These are phyloP conservation scores for Auriscalpium orientale DNA, from an alignment of 768 basidiomycete genomes.

Conservation along the genomic window DNA sequence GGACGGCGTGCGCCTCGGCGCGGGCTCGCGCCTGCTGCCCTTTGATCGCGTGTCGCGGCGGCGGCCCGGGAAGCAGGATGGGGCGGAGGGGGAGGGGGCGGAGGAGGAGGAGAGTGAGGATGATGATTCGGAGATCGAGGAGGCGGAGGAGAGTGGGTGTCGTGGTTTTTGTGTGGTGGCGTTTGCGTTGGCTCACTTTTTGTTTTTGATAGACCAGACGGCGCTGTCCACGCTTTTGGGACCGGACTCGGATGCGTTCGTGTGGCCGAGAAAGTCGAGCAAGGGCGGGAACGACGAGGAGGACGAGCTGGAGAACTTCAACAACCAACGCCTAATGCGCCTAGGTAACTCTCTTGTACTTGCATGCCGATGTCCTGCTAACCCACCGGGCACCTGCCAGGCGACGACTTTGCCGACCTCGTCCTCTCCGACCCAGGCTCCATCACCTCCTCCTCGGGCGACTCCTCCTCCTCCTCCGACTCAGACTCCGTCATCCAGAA, in stretches of 20 bases:
- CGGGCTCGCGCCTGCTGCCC: constrained; percentile 52
- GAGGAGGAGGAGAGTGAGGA: constrained; percentile 57
- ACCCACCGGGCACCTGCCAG: constrained; percentile 25
- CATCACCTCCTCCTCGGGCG: constrained; percentile 39
- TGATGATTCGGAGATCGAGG: constrained; percentile 55
- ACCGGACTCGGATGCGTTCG: constrained; percentile 62
- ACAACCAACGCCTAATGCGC: constrained; percentile 68
- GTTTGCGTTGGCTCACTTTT: not conserved
- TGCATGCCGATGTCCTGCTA: not conserved
- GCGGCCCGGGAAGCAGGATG: constrained; percentile 32
- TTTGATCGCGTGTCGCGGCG: constrained; percentile 70
- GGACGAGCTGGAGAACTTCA: constrained; percentile 51
- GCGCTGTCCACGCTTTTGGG: constrained; percentile 47
- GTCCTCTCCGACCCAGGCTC: constrained; percentile 54
- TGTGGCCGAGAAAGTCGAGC: constrained; percentile 62
- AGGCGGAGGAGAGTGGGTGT: constrained; percentile 54
- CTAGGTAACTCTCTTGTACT: constrained; percentile 41
- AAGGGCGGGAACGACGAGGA: constrained; percentile 59
- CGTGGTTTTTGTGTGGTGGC: not conserved
- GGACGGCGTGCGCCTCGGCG: constrained; percentile 74
- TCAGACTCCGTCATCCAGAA: constrained; percentile 26
- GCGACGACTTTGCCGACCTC: constrained; percentile 57
- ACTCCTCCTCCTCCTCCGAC: constrained; percentile 34
- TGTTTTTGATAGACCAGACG: constrained; percentile 37
- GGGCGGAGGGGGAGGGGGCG: constrained; percentile 16